phyloP scores from a whole-genome alignment of 2,329 filamentous ascomycete species.

The Ceratocystis cacaofunesta region DNA sequence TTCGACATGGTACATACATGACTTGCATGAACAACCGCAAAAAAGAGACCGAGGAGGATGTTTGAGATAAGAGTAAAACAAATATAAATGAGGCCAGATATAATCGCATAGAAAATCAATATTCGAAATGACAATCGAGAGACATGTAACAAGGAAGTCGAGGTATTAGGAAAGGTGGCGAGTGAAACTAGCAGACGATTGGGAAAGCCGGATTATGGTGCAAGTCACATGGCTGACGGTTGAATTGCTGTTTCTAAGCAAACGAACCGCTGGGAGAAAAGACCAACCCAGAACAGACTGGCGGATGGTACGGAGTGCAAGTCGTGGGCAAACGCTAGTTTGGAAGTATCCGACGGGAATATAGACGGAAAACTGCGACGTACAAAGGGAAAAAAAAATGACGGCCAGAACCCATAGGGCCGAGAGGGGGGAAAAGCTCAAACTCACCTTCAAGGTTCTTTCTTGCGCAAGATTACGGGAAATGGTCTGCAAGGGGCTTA shows the following conservation, averaged over 20 bases:
- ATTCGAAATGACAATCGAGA: not conserved
- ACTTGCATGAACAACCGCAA: not conserved
- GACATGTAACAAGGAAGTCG: not conserved
- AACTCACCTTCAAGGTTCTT: constrained; percentile 14
- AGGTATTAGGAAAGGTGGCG: not conserved
- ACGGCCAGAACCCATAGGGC: not conserved
- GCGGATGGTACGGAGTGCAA: not conserved
- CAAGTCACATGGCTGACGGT: not conserved
- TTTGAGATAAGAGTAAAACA: not conserved
- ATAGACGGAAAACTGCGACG: not conserved
- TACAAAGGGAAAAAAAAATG: not conserved
- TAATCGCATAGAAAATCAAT: not conserved
- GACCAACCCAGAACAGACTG: not conserved
- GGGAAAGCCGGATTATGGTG: not conserved
- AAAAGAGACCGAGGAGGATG: not conserved
- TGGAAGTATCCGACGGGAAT: not conserved
- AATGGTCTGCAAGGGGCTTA: not conserved
- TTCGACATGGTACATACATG: not conserved
- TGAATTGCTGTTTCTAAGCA: not conserved
- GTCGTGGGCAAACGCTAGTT: not conserved
- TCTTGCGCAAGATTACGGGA: not conserved
- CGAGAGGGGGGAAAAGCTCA: not conserved
- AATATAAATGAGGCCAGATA: not conserved
- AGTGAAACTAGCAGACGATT: not conserved
- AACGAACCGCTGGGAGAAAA: not conserved